Evolutionary conservation across 2,329 filamentous ascomycete genomes (phyloP).

Genomic region (Cercospora sp.): DNA sequence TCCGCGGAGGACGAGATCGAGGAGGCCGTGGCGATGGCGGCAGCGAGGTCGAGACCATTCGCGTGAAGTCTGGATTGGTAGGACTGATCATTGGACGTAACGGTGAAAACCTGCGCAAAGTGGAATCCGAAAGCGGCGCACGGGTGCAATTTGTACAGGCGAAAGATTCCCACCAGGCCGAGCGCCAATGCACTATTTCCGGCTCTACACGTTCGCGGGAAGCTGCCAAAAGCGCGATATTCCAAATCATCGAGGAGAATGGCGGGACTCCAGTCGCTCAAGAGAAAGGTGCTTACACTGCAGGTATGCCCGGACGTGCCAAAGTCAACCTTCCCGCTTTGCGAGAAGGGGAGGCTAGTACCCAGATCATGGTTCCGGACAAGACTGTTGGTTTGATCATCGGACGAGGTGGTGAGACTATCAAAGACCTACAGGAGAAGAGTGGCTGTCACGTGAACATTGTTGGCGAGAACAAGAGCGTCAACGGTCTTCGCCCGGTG

Average conservation of each 20-base stretch:
- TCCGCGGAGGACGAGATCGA: slow-evolving; percentile 32
- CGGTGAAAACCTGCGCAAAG: slow-evolving; percentile 82
- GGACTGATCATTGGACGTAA: slow-evolving; percentile 88
- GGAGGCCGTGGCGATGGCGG: slow-evolving; percentile 56
- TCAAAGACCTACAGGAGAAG: slow-evolving; percentile 85
- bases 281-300: slow-evolving; percentile 40
- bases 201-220: slow-evolving; percentile 70
- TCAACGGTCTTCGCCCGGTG: slow-evolving; percentile 84
- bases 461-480: slow-evolving; percentile 86
- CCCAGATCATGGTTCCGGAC: slow-evolving; percentile 94
- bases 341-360: slow-evolving; percentile 78
- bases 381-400: slow-evolving; percentile 91
- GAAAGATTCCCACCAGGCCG: slow-evolving; percentile 67
- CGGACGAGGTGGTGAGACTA: slow-evolving; percentile 89
- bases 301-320: slow-evolving; percentile 40
- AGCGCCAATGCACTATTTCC: slow-evolving; percentile 82
- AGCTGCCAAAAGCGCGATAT: slow-evolving; percentile 79
- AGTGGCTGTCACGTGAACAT: slow-evolving; percentile 97
- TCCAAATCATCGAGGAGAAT: slow-evolving; percentile 84
- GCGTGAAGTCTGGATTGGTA: slow-evolving; percentile 82
- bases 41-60: slow-evolving; percentile 79
- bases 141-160: slow-evolving; percentile 86
- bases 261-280: slow-evolving; percentile 54
- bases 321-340: slow-evolving; percentile 53
- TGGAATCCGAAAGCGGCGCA: slow-evolving; percentile 79